These are phyloP conservation scores for Xylaria arbuscula DNA, from an alignment of 2,329 filamentous ascomycete genomes.

Conservation along the genomic window DNA sequence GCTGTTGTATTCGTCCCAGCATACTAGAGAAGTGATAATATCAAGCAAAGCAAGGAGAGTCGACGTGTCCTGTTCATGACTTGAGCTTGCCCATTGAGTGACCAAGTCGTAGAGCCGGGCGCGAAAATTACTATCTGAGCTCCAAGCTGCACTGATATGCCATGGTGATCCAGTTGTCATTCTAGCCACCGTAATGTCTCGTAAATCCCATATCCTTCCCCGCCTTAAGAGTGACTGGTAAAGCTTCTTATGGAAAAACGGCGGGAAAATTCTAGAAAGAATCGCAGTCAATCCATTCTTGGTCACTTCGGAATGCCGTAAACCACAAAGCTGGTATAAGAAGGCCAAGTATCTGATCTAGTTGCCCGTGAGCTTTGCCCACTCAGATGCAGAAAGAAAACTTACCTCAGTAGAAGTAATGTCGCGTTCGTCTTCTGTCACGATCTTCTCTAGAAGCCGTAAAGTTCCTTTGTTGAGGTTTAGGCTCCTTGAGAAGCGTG, in stretches of 20 bases:
- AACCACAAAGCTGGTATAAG: slow-evolving; percentile 1
- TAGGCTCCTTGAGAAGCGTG: background rate
- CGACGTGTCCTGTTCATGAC: background rate
- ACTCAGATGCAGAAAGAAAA: background rate
- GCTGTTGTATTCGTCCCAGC: background rate
- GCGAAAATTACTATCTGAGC: background rate
- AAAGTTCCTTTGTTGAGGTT: background rate
- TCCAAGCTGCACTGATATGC: background rate
- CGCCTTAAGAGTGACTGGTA: background rate
- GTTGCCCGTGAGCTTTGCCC: background rate
- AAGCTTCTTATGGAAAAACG: background rate
- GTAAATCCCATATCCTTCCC: slow-evolving; percentile 1
- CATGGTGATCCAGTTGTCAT: background rate
- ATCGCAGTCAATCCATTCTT: background rate
- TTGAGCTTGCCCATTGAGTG: background rate
- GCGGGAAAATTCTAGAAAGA: background rate
- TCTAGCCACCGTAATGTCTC: background rate
- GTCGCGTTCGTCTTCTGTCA: background rate
- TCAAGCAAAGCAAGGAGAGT: background rate
- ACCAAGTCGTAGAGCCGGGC: background rate
- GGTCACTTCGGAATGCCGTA: background rate
- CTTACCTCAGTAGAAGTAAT: background rate
- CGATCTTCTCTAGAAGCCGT: background rate
- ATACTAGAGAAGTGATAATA: background rate
- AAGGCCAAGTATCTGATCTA: background rate